Base-by-base conservation (phyloP, 495 filamentous ascomycete genomes). In the Amorphotheca resinae region DNA sequence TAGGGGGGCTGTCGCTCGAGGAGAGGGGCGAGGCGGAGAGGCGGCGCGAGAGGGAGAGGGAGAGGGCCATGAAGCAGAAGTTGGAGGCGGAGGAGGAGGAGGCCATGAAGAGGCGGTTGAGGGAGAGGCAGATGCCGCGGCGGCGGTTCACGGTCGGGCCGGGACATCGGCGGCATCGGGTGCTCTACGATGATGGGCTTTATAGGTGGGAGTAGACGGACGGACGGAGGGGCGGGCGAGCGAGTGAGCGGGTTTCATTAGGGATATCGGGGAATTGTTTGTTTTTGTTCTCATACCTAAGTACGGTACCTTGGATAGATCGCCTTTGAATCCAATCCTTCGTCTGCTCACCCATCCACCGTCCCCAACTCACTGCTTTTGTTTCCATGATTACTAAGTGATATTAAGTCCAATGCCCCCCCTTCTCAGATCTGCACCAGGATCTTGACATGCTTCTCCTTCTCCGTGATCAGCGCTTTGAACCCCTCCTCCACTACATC, bases 401-500 rank as follows among this genome's bases (percentile, higher is more conserved):
- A n/a, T n/a, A n/a, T n/a, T n/a, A n/a, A n/a, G n/a, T n/a, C n/a
- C n/a, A n/a, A n/a, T n/a, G n/a, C 28, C 21, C 25, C 35, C 36
- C 9, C 33, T 26, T 31, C 7, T 39, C 34, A 44, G 25, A 58
- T 42, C 26, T 67, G 57, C n/a, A 73, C 68, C 42, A 77, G 48
- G 22, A 77, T 67, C 52, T 77, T 76, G 22, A 76, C 66, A 54
- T 79, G 71, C 18, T 66, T 66, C 22, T 74, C 71, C 38, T 70
- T 69, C 23, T 76, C 67, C n/a, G 70, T 52, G 34, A 78, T 58
- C 44, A 79, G 56, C 9, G 64, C 49, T 50, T 71, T 63, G 56
- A 78, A 73, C 1, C 75, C 76, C 30, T 71, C 64, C 23, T 76
- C 72, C 42, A 74, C 68, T 20, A 77, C 68, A 15, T 74, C 64